These are phyloP conservation scores for Curvularia lunata DNA, from an alignment of 2,329 filamentous ascomycete species.

Conservation along the genomic window DNA sequence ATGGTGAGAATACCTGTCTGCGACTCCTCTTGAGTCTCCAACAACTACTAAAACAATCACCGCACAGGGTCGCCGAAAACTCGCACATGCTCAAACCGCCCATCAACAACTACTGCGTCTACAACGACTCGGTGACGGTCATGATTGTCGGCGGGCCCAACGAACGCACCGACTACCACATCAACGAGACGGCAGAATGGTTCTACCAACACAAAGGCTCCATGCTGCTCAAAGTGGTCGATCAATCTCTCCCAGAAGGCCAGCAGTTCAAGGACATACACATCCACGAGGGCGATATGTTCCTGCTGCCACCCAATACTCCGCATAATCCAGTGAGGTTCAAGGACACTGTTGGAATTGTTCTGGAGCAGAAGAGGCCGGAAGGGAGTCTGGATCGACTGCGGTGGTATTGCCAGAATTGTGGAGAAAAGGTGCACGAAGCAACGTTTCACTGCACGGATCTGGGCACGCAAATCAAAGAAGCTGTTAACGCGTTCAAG, in stretches of 20 bases:
- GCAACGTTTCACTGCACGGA: slow-evolving; percentile 86
- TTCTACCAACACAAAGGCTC: slow-evolving; percentile 96
- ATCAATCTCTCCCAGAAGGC: slow-evolving; percentile 51
- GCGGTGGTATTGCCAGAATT: slow-evolving; percentile 86
- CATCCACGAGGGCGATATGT: slow-evolving; percentile 93
- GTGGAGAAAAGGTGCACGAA: slow-evolving; percentile 79
- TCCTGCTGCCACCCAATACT: slow-evolving; percentile 90
- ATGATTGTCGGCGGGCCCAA: slow-evolving; percentile 98
- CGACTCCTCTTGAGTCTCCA: too few relatives aligned
- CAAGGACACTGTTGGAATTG: slow-evolving; percentile 89
- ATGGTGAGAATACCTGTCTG: slow-evolving; percentile 39
- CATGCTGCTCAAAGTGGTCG: slow-evolving; percentile 93
- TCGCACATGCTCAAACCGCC: slow-evolving; percentile 91
- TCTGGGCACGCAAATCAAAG: slow-evolving; percentile 92
- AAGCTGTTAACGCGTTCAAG: slow-evolving; percentile 83
- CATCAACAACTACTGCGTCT: slow-evolving; percentile 97
- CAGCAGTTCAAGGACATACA: slow-evolving; percentile 78
- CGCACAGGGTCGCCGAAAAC: slow-evolving; percentile 82
- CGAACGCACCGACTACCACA: slow-evolving; percentile 95
- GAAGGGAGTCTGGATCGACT: slow-evolving; percentile 74
- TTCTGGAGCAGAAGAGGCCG: slow-evolving; percentile 84
- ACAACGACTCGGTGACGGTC: slow-evolving; percentile 81
- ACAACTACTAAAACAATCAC: too few relatives aligned
- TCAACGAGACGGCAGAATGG: slow-evolving; percentile 95
- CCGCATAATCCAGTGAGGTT: slow-evolving; percentile 96